Evolutionary conservation across 169 alveolate species (phyloP).

Genomic region (Plasmodium malariae): DNA sequence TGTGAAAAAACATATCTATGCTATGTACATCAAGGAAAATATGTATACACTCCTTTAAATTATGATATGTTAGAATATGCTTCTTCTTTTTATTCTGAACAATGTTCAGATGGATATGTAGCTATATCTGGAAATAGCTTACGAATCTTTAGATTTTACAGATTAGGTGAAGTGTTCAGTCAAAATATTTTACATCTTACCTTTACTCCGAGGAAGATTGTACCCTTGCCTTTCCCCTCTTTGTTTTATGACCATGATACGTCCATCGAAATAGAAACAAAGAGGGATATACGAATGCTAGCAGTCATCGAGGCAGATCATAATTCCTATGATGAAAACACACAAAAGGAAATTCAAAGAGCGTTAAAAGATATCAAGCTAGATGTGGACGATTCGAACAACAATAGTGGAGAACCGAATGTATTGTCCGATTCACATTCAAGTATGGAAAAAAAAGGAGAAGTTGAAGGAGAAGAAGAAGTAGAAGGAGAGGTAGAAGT

Average conservation of each 20-base stretch:
- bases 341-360: constrained; percentile 83
- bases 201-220: constrained; percentile 95
- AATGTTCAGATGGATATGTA: constrained; percentile 93
- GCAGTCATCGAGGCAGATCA: constrained; percentile 94
- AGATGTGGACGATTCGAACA: constrained; percentile 28
- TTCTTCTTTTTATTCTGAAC: constrained; percentile 89
- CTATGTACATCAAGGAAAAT: constrained; percentile 87
- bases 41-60: constrained; percentile 88
- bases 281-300: constrained; percentile 83
- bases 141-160: constrained; percentile 87
- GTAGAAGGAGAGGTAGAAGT: constrained; percentile 27
- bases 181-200: constrained; percentile 89
- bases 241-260: constrained; percentile 80
- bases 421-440: background rate
- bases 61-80: constrained; percentile 92
- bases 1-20: constrained; percentile 91
- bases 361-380: constrained; percentile 80
- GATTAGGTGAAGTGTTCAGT: constrained; percentile 94
- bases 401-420: background rate
- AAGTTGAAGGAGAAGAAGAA: background rate
- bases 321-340: constrained; percentile 89
- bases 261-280: constrained; percentile 69
- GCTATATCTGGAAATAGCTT: constrained; percentile 92
- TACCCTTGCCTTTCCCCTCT: constrained; percentile 89
- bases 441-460: background rate